Evolutionary conservation across 176 grass and related monocot species (phyloP).

Genomic region (Coix lacrymajobi): DNA sequence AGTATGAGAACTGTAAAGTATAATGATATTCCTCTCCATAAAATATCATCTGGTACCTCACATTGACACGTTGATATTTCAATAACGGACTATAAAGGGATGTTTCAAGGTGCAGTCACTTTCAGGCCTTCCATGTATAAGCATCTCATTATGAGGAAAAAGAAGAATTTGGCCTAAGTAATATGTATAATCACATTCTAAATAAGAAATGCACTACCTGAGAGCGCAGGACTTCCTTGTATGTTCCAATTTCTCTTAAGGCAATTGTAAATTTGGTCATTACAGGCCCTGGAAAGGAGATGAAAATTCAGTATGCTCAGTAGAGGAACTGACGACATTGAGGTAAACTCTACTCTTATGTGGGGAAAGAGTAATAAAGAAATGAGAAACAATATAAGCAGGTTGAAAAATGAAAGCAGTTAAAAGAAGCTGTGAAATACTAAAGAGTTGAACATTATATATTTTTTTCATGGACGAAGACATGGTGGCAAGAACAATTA

Average conservation of each 20-base stretch:
- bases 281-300: constrained; percentile 71
- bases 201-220: constrained; percentile 52
- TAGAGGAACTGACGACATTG: constrained; percentile 11
- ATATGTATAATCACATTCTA: not conserved
- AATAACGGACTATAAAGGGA: not conserved
- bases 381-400: not conserved
- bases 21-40: constrained; percentile 6
- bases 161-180: not conserved
- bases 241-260: constrained; percentile 97
- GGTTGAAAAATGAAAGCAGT: not conserved
- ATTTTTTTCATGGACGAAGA: constrained; percentile 1
- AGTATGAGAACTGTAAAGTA: not conserved
- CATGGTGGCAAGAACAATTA: constrained; percentile 16
- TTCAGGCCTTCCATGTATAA: not conserved
- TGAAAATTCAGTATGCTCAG: constrained; percentile 23
- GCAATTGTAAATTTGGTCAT: constrained; percentile 95
- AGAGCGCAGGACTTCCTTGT: constrained; percentile 92
- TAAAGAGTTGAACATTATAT: not conserved
- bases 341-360: not conserved
- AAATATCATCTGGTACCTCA: not conserved
- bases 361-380: not conserved
- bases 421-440: not conserved
- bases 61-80: not conserved
- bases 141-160: not conserved
- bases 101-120: not conserved